Percentiles rank a stretch among this genome's conserved stretches.
These are phyloP conservation scores for Cyclanthera cordifolia DNA, from an alignment of 306 rosid genomes.

Conservation along the genomic window DNA sequence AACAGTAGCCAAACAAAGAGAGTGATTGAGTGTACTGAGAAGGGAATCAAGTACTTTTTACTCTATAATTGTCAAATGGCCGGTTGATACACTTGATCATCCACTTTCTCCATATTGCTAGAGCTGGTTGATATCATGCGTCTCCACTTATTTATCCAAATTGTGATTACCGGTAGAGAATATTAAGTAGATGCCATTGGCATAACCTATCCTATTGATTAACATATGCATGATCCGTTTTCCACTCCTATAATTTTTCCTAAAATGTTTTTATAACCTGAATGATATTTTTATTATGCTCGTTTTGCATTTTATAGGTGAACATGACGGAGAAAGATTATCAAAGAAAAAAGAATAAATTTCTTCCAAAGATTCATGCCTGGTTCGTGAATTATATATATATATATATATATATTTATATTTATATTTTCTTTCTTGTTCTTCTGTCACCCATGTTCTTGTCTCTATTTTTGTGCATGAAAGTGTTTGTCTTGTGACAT, in stretches of 20 bases:
- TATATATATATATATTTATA: too few relatives aligned
- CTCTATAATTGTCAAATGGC: background rate
- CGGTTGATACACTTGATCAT: background rate
- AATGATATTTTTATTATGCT: background rate
- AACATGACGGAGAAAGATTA: constrained; percentile 97
- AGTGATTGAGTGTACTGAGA: too few relatives aligned
- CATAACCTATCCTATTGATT: background rate
- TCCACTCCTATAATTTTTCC: background rate
- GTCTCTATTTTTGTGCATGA: background rate
- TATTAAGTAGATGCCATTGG: background rate
- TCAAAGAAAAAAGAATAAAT: constrained; percentile 93
- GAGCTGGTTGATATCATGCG: background rate
- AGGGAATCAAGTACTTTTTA: too few relatives aligned
- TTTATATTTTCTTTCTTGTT: background rate
- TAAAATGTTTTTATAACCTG: background rate
- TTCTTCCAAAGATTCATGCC: constrained; percentile 92
- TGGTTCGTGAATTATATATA: constrained; percentile 36
- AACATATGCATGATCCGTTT: background rate
- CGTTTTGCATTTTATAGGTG: constrained; percentile 44
- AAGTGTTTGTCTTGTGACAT: background rate
- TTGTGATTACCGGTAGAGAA: too few relatives aligned
- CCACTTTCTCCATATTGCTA: background rate
- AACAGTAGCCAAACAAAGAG: too few relatives aligned
- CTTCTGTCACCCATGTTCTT: background rate
- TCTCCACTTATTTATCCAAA: background rate